Conservation (phyloP, 345 rosid species). For the Cardamine chenopodiifolia region DNA sequence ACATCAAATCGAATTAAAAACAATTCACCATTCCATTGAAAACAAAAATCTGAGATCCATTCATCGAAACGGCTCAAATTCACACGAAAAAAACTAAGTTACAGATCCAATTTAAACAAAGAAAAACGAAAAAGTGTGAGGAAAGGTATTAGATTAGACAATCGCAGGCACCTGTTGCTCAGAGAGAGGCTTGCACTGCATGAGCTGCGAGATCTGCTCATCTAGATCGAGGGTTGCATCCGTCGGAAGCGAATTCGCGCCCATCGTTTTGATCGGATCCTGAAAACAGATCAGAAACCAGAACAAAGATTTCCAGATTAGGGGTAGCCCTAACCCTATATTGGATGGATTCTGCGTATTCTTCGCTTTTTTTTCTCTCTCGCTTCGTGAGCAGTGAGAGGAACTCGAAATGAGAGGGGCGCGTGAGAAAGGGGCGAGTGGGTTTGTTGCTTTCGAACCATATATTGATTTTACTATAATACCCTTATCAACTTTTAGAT, state of each 20-base stretch:
- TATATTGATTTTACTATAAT: neutral
- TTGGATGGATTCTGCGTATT: slow-evolving; percentile 43
- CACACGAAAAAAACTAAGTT: neutral
- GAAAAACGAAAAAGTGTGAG: neutral
- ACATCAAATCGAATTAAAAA: neutral
- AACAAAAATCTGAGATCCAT: slow-evolving; percentile 32
- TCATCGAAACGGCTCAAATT: slow-evolving; percentile 9
- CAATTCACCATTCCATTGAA: neutral
- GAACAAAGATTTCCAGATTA: slow-evolving; percentile 47
- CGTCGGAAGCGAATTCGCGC: slow-evolving; percentile 64
- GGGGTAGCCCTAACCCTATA: slow-evolving; percentile 65
- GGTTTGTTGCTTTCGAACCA: slow-evolving; percentile 34
- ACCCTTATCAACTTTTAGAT: slow-evolving; percentile 13
- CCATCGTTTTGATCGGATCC: slow-evolving; percentile 50
- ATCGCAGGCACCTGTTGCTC: slow-evolving; percentile 64
- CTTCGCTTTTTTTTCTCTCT: slow-evolving; percentile 32
- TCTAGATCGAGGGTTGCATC: slow-evolving; percentile 68
- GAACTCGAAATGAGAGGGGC: slow-evolving; percentile 37
- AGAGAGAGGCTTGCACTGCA: slow-evolving; percentile 91
- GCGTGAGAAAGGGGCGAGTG: slow-evolving; percentile 46
- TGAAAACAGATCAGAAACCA: slow-evolving; percentile 31
- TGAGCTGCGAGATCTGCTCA: slow-evolving; percentile 87
- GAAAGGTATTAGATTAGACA: neutral
- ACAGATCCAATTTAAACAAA: neutral
- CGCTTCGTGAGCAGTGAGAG: slow-evolving; percentile 31